Conservation (phyloP, 2,329 filamentous ascomycete species). For the Fusarium neocosmosporiellum region DNA sequence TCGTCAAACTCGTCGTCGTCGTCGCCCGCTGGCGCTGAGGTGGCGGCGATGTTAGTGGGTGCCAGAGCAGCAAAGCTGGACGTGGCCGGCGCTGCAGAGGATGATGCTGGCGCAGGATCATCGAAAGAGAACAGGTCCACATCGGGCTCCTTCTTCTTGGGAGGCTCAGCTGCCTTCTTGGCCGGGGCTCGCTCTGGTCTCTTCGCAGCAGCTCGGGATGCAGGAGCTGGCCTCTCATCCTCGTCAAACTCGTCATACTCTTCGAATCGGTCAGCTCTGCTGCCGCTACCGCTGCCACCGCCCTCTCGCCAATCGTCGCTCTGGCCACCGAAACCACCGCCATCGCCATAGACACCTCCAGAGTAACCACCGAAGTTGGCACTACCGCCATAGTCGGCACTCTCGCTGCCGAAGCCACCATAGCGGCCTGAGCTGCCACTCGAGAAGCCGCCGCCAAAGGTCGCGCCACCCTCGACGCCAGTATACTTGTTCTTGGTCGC, state of each 20-base stretch:
- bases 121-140: conserved; percentile 95
- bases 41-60: conserved; percentile 35
- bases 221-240: conserved; percentile 60
- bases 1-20: conserved; percentile 95
- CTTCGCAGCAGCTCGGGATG: conserved; percentile 56
- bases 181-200: conserved; percentile 47
- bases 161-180: conserved; percentile 66
- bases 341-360: conserved; percentile 90
- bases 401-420: conserved; percentile 93
- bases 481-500: conserved; percentile 94
- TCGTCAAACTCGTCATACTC: conserved; percentile 98
- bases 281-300: conserved; percentile 60
- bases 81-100: conserved; percentile 57
- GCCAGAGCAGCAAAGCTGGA: conserved; percentile 61
- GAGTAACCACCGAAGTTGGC: conserved; percentile 69
- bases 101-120: conserved; percentile 69
- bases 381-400: conserved; percentile 71
- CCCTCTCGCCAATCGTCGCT: conserved; percentile 75
- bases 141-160: conserved; percentile 89
- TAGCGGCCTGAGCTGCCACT: conserved; percentile 69
- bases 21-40: conserved; percentile 56
- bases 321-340: conserved; percentile 90
- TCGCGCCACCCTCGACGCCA: conserved; percentile 86
- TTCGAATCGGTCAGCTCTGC: conserved; percentile 82
- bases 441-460: conserved; percentile 69